Evolutionary conservation across 768 basidiomycete genomes (phyloP).

Genomic region (Leccinum truebloodii): DNA sequence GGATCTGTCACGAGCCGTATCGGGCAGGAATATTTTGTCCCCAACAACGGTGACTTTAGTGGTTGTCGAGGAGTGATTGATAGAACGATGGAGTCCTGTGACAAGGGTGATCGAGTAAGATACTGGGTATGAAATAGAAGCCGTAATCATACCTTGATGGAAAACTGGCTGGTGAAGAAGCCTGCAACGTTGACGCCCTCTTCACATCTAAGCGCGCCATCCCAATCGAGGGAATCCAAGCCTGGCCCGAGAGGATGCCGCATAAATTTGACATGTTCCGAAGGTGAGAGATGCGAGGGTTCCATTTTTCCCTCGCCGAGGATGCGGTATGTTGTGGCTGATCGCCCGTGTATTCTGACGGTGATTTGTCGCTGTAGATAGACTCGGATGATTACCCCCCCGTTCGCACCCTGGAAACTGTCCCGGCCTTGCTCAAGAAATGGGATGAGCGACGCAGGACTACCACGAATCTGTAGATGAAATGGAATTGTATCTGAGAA

Average conservation of each 20-base stretch:
- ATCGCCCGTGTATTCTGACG: constrained; percentile 33
- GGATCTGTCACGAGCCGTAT: constrained; percentile 63
- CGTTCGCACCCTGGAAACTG: constrained; percentile 2
- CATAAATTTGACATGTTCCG: constrained; percentile 7
- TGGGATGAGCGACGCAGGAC: constrained; percentile 44
- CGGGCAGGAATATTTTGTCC: constrained; percentile 46
- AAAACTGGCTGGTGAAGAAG: constrained; percentile 47
- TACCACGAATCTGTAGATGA: constrained; percentile 60
- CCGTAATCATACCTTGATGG: constrained; percentile 47
- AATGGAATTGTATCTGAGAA: constrained; percentile 60
- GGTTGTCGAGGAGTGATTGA: constrained; percentile 45
- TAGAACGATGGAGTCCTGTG: constrained; percentile 59
- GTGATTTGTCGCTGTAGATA: constrained; percentile 53
- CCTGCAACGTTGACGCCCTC: constrained; percentile 44
- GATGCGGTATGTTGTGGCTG: constrained; percentile 13
- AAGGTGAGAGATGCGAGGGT: constrained; percentile 42
- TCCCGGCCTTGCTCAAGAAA: constrained; percentile 37
- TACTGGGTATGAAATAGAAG: not conserved
- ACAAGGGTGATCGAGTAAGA: not conserved
- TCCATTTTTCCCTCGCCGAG: constrained; percentile 52
- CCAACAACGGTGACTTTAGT: constrained; percentile 37
- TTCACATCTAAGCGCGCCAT: constrained; percentile 48
- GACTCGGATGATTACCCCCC: constrained; percentile 42
- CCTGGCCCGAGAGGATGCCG: constrained; percentile 22
- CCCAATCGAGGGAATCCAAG: constrained; percentile 58